Evolutionary conservation across 768 basidiomycete species (phyloP), one percentile per base, ranked within the genome.

Genomic region (Tricholoma hemisulphureum): DNA sequence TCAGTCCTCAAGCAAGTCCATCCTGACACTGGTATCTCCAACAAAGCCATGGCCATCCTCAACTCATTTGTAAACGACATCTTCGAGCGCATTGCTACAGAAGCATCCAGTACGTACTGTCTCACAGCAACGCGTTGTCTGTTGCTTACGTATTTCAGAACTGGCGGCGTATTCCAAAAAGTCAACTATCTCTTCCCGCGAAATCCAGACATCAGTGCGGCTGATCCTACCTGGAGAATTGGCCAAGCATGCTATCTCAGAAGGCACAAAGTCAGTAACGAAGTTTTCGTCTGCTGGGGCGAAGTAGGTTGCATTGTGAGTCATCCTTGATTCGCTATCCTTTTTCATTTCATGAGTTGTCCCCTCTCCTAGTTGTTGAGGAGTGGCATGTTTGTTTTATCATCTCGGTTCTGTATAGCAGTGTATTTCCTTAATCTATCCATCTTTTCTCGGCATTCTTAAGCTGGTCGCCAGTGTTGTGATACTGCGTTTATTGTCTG

Each of bases 21-120:
- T 80, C 94, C 95, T 52, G 96, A 98, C 70, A 98, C 93, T 51
- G 96, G 95, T 88, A 98, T 98, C 79, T 95, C 95, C 55, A 98
- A 97, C 87, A 96, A 96, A 82, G 94, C 93, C 20, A 95, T 96
- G 93, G 90, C 93, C 59, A 95, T 97, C 70, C 76, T 97, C 57
- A 96, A 96, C 82, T 92, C 89, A 57, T 97, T 97, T 70, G 94
- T 97, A 68, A 95, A 95, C 67, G 94, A 97, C 66, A 96, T 93
- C 63, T 94, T 93, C 63, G 92, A 93, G 70, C 90, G 92, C n/a
- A 93, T 95, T 66, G 92, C 92, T 10, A 86, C 88, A 0, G 93
- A 95, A 70, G 93, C 92, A 35, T 93, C 92, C 56, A 93, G 90
- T 92, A 65, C 37, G 89, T 82, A 3, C 26, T 24, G 9, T 23